Evolutionary conservation across 257 asterid genomes (phyloP).

Genomic region (Nicotiana attenuata): DNA sequence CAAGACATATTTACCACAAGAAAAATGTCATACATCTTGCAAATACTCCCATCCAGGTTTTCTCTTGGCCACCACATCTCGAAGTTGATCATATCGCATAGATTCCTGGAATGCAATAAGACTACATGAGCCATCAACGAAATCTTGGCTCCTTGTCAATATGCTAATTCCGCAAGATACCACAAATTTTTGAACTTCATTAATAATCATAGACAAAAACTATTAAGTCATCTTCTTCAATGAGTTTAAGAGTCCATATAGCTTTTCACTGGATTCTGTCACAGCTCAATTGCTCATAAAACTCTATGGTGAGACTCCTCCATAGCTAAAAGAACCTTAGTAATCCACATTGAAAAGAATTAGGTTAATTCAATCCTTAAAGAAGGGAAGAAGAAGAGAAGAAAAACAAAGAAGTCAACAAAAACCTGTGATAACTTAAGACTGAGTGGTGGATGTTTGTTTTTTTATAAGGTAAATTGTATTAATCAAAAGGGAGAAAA

Average conservation of each 20-base stretch:
- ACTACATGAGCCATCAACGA: neutral
- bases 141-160: neutral
- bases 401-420: neutral
- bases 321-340: neutral
- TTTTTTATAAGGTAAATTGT: no score
- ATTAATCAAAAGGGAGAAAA: no score
- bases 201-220: neutral
- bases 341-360: neutral
- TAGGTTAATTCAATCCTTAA: neutral
- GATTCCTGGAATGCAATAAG: conserved; percentile 56
- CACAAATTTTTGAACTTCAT: no score
- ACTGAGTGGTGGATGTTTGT: neutral
- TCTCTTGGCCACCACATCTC: conserved; percentile 75
- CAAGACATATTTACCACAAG: neutral
- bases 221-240: neutral
- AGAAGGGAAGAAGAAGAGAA: neutral
- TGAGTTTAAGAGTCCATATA: neutral
- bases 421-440: neutral
- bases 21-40: conserved; percentile 63
- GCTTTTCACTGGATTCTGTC: neutral
- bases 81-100: conserved; percentile 83
- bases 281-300: neutral
- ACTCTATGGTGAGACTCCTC: neutral
- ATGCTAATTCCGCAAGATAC: no score
- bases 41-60: conserved; percentile 96